Base-by-base conservation (phyloP, 345 rosid genomes). In the Jatropha curcas region DNA sequence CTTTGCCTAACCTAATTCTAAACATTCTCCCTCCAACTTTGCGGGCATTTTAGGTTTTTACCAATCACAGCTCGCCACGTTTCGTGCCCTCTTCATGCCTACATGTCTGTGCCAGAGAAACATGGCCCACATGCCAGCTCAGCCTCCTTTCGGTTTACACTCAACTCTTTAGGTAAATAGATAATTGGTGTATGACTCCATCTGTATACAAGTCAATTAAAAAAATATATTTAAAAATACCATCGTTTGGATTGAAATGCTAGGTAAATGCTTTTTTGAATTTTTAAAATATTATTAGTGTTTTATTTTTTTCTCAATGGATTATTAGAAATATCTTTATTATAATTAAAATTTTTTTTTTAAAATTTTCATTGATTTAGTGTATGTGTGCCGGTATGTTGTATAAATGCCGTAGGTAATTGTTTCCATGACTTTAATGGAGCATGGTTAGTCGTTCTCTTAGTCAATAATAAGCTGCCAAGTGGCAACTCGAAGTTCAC, bases 81-180 rank as follows among this genome's bases (percentile, higher is more conserved):
- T 8, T 4, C n/a, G 6, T 58, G 43, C 37, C 71, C 8, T 57
- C 4, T 16, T 31, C 68, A 70, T 65, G 20, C 67, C 51, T 30
- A 34, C 46, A 17, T 58, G 75, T 59, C 16, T 63, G 72, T 50
- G 59, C 65, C 51, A 39, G 7, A 59, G 75, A 41, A 74, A 17
- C 68, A 79, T 34, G 63, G 31, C 48, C 78, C 71, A 69, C 71
- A n/a, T 25, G 59, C 46, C 58, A 64, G 10, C 20, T 57, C 68
- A 39, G 39, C 61, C 16, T 2, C 61, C 17, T 19, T 24, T 19
- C 0, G 7, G n/a, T 43, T 50, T 71, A 0, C 0, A 1, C 58
- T 58, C 68, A 74, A 69, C 77, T 51, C 72, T 50, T 7, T 56
- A 55, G 71, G n/a, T n/a, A n/a, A n/a, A n/a, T n/a, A n/a, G n/a